Percentiles rank a stretch among this genome's conserved stretches.
Conservation (phyloP, 192 early-diverging fungal species). For the Mortierella claussenii region DNA sequence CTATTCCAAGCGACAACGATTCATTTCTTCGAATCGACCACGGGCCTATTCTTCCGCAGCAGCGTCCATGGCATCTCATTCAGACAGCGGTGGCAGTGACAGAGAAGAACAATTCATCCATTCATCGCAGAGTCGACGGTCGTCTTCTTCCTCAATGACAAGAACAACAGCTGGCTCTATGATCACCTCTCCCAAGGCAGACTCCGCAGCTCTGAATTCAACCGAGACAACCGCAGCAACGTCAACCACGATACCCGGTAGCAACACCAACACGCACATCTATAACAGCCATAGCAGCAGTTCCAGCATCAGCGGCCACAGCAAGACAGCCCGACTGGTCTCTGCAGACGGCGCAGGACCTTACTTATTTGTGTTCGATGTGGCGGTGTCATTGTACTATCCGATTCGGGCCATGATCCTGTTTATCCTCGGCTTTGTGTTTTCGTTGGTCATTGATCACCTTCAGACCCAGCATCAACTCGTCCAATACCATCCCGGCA, state of each 20-base stretch:
- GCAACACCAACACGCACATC: not conserved
- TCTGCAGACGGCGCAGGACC: conserved; percentile 20
- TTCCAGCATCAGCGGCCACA: conserved; percentile 4
- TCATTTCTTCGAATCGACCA: conserved; percentile 15
- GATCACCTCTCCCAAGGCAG: too few species aligned
- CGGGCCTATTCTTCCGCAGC: not conserved
- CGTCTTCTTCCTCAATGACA: not conserved
- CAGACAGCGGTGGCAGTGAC: conserved; percentile 42
- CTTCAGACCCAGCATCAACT: conserved; percentile 70
- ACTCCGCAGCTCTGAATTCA: conserved; percentile 4
- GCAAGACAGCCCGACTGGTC: not conserved
- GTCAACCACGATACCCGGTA: conserved; percentile 7
- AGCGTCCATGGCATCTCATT: conserved; percentile 25
- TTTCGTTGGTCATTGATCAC: conserved; percentile 71
- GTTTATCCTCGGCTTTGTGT: conserved; percentile 69
- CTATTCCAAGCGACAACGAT: conserved; percentile 39
- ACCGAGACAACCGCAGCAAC: conserved; percentile 6
- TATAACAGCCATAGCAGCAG: not conserved
- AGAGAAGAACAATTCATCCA: conserved; percentile 4
- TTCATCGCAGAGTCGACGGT: not conserved
- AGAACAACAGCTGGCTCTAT: conserved; percentile 3
- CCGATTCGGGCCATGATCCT: conserved; percentile 65
- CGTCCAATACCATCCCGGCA: conserved; percentile 55
- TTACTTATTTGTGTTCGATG: conserved; percentile 40
- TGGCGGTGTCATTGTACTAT: conserved; percentile 53